phyloP scores from a whole-genome alignment of 1,139 yeast species.

The Hyphopichia khmerensis region DNA sequence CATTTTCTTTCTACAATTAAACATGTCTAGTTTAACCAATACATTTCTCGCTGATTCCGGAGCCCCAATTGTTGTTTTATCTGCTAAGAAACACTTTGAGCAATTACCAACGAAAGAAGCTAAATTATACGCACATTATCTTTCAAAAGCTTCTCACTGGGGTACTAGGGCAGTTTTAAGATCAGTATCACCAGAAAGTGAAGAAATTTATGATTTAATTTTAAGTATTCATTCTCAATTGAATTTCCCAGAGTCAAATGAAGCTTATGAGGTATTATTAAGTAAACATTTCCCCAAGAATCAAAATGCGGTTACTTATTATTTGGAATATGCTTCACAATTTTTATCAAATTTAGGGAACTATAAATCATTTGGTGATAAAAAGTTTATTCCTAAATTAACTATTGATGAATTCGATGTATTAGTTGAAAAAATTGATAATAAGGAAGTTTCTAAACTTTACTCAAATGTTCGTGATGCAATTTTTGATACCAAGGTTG shows the following conservation, averaged over 20 bases:
- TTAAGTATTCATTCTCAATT: constrained; percentile 53
- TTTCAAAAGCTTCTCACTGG: constrained; percentile 78
- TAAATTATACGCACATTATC: constrained; percentile 73
- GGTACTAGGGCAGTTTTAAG: constrained; percentile 79
- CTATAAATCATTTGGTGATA: constrained; percentile 87
- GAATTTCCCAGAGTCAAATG: constrained; percentile 42
- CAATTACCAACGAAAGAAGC: constrained; percentile 33
- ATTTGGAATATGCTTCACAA: constrained; percentile 79
- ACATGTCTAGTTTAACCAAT: constrained; percentile 7
- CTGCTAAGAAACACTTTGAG: constrained; percentile 46
- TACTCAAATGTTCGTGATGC: constrained; percentile 47
- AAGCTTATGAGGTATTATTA: constrained; percentile 39
- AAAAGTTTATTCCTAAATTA: constrained; percentile 73
- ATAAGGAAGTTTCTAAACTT: constrained; percentile 30
- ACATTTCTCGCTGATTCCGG: constrained; percentile 40
- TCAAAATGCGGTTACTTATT: constrained; percentile 38
- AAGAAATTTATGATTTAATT: constrained; percentile 67
- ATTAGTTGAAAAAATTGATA: constrained; percentile 42
- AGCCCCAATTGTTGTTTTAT: constrained; percentile 41
- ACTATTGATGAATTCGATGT: constrained; percentile 45
- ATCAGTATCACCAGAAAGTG: constrained; percentile 85
- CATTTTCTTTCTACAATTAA: not conserved
- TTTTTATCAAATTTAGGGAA: constrained; percentile 81
- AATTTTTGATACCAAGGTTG: constrained; percentile 50
- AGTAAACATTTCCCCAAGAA: constrained; percentile 23